phyloP scores from a whole-genome alignment of 2,329 filamentous ascomycete species.

The Ophiocordyceps unilateralis region DNA sequence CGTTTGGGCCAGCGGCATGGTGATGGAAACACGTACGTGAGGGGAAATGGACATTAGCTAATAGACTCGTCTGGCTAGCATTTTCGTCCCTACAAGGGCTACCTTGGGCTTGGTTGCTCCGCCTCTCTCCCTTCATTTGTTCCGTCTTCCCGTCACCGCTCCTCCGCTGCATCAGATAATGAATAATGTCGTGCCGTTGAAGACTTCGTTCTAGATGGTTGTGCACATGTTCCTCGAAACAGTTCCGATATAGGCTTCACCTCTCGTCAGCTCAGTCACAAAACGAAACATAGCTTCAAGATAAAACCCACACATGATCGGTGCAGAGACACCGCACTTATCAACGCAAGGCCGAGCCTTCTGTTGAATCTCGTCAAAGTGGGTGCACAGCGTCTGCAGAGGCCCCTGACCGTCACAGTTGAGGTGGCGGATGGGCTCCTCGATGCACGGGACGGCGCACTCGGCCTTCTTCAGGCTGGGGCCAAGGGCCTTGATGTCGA shows the following conservation, averaged over 20 bases:
- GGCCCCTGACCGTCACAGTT: background rate
- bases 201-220: background rate
- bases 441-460: background rate
- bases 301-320: background rate
- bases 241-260: background rate
- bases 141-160: too few species aligned
- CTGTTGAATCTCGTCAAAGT: background rate
- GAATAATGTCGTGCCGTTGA: background rate
- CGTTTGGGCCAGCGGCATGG: slow-evolving; percentile 16
- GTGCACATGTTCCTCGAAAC: background rate
- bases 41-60: background rate
- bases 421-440: background rate
- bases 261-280: background rate
- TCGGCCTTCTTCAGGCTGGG: background rate
- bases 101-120: too few species aligned
- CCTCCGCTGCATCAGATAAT: background rate
- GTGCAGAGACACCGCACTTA: background rate
- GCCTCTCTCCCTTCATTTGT: too few species aligned
- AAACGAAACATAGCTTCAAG: background rate
- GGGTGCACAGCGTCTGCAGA: background rate
- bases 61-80: background rate
- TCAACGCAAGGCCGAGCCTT: background rate
- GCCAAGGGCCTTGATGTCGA: background rate
- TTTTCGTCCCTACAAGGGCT: too few species aligned
- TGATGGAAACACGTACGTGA: slow-evolving; percentile 1